Base-by-base conservation (phyloP, 2,329 filamentous ascomycete species). In the Fusarium sp. region DNA sequence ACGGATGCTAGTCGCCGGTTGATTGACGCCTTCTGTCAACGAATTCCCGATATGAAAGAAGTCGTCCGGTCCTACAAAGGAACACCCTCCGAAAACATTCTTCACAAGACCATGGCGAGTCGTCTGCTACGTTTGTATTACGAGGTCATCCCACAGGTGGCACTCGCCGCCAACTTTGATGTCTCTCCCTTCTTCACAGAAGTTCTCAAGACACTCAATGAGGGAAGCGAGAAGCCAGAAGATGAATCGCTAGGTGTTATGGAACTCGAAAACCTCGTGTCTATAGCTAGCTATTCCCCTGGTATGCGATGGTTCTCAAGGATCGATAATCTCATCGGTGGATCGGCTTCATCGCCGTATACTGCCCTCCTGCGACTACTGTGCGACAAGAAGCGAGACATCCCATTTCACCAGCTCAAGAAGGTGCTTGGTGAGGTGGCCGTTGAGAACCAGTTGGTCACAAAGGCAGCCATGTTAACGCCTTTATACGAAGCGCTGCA, bases 301-400 rank as follows among this genome's bases (percentile, higher is more conserved):
- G 91, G 91, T 7, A 96, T 97, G 90, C 90, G 92, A 67, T 98
- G 95, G 95, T 98, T 96, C 83, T 87, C 92, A 67, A 95, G 93
- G 75, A 88, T 83, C 62, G 88, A 92, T 69, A 86, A 86, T 1
- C 83, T 92, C n/a, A 77, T 80, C 2, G 82, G 88, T 40, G 73
- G 74, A 16, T 66, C 66, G 9, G 63, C 70, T 7, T 73, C 73
- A 3, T 94, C 92, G 5, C 92, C 92, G 0, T 94, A 94, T 67
- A 88, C 89, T n/a, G 90, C 90, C 0, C 85, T 95, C 23, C 79
- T 95, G 7, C 89, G 86, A 63, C 72, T 82, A 4, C 69, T 81
- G 3, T 82, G 78, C 46, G 71, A 71, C 16, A 73, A 74, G 44
- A 73, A 77, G 47, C 69, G 72, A 48, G 73, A 75, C 18, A 71